A percentile compares a stretch with the other conserved stretches of the same genome.
phyloP scores from a whole-genome alignment of 371 early-diverging fungal genomes.

The Mucor lusitanicus region DNA sequence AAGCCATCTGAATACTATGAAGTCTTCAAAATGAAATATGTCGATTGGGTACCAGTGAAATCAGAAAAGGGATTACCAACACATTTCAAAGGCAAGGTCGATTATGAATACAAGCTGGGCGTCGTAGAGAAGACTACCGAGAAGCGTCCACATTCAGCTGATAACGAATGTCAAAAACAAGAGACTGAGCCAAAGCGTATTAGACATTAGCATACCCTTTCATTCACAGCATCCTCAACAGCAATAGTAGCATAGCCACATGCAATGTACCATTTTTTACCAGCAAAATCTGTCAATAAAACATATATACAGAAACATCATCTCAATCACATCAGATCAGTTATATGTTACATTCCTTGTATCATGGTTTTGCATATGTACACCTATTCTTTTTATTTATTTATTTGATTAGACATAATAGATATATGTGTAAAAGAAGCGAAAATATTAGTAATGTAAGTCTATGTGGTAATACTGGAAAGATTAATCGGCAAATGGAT shows the following conservation, averaged over 20 bases:
- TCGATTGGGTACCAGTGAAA: background rate
- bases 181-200: background rate
- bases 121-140: conserved; percentile 5
- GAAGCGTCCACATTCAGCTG: background rate
- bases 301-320: no score
- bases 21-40: background rate
- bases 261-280: no score
- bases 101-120: conserved; percentile 11
- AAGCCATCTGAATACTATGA: conserved; percentile 28
- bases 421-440: background rate
- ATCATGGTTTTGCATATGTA: background rate
- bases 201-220: background rate
- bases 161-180: background rate
- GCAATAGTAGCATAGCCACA: no score
- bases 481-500: conserved; percentile 9
- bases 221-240: background rate
- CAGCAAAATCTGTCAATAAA: no score
- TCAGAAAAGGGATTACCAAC: background rate
- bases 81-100: conserved; percentile 10
- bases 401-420: background rate
- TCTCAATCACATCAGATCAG: no score
- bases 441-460: background rate
- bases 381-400: background rate
- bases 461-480: background rate
- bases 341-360: no score